A percentile compares a stretch with the other conserved stretches of the same genome.
phyloP scores from a whole-genome alignment of 75 land plant species.

The Cryptomeria japonica region DNA sequence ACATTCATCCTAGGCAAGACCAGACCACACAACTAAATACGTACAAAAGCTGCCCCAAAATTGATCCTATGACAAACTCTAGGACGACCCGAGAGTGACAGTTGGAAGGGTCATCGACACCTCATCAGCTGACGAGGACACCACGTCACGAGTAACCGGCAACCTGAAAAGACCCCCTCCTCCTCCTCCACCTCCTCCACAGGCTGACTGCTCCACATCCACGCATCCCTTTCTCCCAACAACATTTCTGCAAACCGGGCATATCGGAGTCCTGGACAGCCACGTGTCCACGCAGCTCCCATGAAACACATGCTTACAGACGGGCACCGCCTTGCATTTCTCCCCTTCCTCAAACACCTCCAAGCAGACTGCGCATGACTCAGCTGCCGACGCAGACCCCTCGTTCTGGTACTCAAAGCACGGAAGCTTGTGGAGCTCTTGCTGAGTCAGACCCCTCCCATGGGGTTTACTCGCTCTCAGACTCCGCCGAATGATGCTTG shows the following conservation, averaged over 20 bases:
- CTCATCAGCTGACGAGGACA: too few relatives aligned
- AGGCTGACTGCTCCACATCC: background rate
- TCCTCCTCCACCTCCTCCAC: too few relatives aligned
- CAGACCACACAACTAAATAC: too few relatives aligned
- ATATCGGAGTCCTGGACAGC: conserved; percentile 43
- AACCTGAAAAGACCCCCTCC: too few relatives aligned
- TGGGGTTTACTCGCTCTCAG: background rate
- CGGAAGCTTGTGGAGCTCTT: conserved; percentile 32
- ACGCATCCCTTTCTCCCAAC: background rate
- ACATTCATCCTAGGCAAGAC: too few relatives aligned
- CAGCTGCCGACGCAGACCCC: conserved; percentile 10
- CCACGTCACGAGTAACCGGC: too few relatives aligned
- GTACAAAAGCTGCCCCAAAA: too few relatives aligned
- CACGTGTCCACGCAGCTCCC: conserved; percentile 55
- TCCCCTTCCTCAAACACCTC: conserved; percentile 45
- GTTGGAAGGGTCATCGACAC: too few relatives aligned
- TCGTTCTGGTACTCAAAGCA: conserved; percentile 22
- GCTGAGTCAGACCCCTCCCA: conserved; percentile 14
- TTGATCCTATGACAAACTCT: too few relatives aligned
- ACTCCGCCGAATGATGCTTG: background rate
- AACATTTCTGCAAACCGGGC: conserved; percentile 48
- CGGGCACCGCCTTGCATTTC: conserved; percentile 41
- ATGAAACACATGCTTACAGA: conserved; percentile 52
- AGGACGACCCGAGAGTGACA: too few relatives aligned
- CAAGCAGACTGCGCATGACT: conserved; percentile 53